phyloP scores from a whole-genome alignment of 2,329 filamentous ascomycete species.

The Tolypocladium nubicola region DNA sequence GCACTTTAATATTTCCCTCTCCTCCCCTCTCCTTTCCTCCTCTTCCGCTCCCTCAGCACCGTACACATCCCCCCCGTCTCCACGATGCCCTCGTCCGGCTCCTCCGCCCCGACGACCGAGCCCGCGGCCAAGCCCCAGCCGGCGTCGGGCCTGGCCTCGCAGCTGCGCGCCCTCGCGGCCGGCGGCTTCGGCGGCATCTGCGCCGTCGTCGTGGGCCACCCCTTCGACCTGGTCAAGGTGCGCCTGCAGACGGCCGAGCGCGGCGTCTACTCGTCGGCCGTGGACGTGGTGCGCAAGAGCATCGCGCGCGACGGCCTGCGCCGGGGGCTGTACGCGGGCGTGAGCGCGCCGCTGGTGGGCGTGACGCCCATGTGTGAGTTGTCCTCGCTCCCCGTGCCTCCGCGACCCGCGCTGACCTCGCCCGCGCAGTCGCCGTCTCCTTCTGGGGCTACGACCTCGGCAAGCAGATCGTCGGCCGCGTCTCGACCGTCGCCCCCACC shows the following conservation, averaged over 20 bases:
- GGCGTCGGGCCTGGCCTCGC: slow-evolving; percentile 28
- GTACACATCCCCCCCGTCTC: not conserved
- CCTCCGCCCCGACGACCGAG: slow-evolving; percentile 9
- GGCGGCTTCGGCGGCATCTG: slow-evolving; percentile 91
- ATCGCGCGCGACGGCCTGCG: slow-evolving; percentile 74
- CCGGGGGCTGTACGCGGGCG: slow-evolving; percentile 88
- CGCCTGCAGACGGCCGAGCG: slow-evolving; percentile 91
- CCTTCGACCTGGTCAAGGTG: slow-evolving; percentile 97
- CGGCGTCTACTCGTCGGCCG: slow-evolving; percentile 79
- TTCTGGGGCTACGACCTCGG: slow-evolving; percentile 91
- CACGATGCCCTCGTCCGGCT: slow-evolving; percentile 4
- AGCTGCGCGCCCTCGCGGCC: slow-evolving; percentile 72
- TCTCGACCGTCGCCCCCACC: slow-evolving; percentile 54
- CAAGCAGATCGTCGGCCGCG: slow-evolving; percentile 69
- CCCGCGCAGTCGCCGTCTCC: slow-evolving; percentile 49
- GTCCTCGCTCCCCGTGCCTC: not conserved
- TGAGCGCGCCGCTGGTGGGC: slow-evolving; percentile 85
- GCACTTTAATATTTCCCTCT: not conserved
- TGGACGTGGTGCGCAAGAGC: slow-evolving; percentile 86
- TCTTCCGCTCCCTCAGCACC: not conserved
- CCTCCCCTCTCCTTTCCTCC: not conserved
- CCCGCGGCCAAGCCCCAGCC: slow-evolving; percentile 22
- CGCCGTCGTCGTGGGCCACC: slow-evolving; percentile 89
- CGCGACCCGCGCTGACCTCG: too few relatives aligned
- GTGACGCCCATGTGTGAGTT: slow-evolving; percentile 97